Evolutionary conservation across 805 yeast species (phyloP).

Genomic region (Wickerhamomyces bisporus): DNA sequence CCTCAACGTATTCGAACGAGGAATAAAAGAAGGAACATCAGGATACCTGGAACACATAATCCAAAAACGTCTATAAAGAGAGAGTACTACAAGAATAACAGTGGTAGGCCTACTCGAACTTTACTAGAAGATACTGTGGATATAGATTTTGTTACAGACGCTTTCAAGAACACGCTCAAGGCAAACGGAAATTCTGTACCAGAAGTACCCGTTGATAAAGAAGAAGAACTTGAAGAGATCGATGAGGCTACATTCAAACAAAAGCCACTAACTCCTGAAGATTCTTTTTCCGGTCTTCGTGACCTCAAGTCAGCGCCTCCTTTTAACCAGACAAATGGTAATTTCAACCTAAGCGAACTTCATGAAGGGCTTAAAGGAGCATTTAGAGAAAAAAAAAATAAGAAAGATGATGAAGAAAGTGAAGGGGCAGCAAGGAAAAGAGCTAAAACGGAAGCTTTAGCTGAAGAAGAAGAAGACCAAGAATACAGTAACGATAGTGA

Average conservation of each 20-base stretch:
- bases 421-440: background rate
- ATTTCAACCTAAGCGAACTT: constrained; percentile 4
- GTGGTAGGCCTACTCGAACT: constrained; percentile 16
- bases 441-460: no score
- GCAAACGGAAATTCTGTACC: background rate
- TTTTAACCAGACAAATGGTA: constrained; percentile 8
- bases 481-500: no score
- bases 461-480: no score
- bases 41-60: background rate
- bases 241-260: constrained; percentile 3
- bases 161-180: background rate
- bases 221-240: constrained; percentile 8
- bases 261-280: background rate
- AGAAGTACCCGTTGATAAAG: background rate
- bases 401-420: background rate
- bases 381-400: no score
- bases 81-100: background rate
- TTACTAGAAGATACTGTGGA: constrained; percentile 4
- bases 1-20: constrained; percentile 1
- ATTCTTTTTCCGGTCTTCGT: background rate
- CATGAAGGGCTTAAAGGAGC: background rate
- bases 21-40: background rate
- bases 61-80: background rate
- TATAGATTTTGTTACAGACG: constrained; percentile 2
- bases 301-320: constrained; percentile 7